These are phyloP conservation scores for Hirschfeldia incana DNA, from an alignment of 345 rosid genomes.

Conservation along the genomic window DNA sequence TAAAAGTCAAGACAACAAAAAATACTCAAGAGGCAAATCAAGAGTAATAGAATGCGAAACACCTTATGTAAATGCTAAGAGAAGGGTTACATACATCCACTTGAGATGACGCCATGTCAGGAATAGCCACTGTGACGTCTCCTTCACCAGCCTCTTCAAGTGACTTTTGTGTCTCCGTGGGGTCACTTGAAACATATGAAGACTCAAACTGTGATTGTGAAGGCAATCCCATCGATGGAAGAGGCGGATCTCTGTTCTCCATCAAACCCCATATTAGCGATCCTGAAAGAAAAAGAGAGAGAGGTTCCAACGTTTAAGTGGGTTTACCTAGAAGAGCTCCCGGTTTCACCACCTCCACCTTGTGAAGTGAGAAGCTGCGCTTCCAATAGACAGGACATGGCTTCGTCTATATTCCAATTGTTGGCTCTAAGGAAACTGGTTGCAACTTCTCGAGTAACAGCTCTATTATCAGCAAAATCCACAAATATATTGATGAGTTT, in stretches of 20 bases:
- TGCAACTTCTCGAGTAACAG: neutral
- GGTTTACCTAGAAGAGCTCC: constrained; percentile 14
- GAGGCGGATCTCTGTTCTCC: neutral
- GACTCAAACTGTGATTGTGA: neutral
- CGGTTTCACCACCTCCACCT: neutral
- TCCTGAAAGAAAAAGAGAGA: constrained; percentile 5
- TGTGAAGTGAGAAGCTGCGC: neutral
- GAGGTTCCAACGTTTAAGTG: neutral
- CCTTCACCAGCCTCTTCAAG: neutral
- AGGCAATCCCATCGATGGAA: neutral
- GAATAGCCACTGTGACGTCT: neutral
- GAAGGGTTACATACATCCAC: neutral
- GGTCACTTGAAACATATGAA: neutral
- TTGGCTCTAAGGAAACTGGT: neutral
- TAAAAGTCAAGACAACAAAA: neutral
- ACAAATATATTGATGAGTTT: neutral
- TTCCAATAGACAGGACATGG: neutral
- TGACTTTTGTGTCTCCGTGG: neutral
- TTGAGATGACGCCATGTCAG: neutral
- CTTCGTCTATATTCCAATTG: neutral
- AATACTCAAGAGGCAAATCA: neutral
- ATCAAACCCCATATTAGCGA: neutral
- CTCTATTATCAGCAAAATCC: neutral
- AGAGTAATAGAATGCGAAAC: neutral
- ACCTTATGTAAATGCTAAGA: neutral